Evolutionary conservation across 495 filamentous ascomycete species (phyloP), one percentile per base, ranked within the genome.

Genomic region (Parachaetomium inaequale): DNA sequence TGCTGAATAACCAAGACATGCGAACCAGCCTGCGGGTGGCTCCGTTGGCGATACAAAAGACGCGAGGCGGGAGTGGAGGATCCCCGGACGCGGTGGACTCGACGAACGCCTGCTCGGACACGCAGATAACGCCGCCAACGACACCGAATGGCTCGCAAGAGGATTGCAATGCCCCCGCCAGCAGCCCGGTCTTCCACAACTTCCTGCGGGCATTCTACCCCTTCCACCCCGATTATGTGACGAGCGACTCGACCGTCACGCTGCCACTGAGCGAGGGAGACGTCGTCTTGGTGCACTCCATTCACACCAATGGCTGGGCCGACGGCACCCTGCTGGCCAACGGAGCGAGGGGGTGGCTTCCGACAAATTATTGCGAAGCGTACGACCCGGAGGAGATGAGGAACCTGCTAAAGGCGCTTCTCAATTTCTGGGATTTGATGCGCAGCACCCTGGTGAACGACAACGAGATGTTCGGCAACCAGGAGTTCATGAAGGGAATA

Each of bases 281-380:
- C 66, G 84, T 99, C 25, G 90, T 99, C 55, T 75, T 99, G 59
- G 87, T 99, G 36, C 95, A 99, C 74, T 96, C 94, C 15, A 89
- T 99, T 66, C 95, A 99, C 76, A 92, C 91, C 53, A 99, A 96
- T 78, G 95, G 95, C 68, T 99, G 95, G 95, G 95, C 94, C 43
- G 95, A 99, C 74, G 95, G 95, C 43, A 99, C 95, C n/a, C 79
- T 96, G 47, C 76, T 99, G 56, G 83, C 89, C 56, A 89, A 91
- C 14, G 94, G 93, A 19, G 88, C 88, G 59, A 84, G 95, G 67
- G 95, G 95, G 59, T 99, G 95, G 95, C 78, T 99, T 60, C 95
- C 95, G 31, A 98, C 95, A 4, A 99, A 99, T 73, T 98, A 98
- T 72, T 99, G 95, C 78, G 91, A 96, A 72, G 83, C 90, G 12